Evolutionary conservation across 441 rosid species (phyloP).

Genomic region (Bruguiera hainesii): DNA sequence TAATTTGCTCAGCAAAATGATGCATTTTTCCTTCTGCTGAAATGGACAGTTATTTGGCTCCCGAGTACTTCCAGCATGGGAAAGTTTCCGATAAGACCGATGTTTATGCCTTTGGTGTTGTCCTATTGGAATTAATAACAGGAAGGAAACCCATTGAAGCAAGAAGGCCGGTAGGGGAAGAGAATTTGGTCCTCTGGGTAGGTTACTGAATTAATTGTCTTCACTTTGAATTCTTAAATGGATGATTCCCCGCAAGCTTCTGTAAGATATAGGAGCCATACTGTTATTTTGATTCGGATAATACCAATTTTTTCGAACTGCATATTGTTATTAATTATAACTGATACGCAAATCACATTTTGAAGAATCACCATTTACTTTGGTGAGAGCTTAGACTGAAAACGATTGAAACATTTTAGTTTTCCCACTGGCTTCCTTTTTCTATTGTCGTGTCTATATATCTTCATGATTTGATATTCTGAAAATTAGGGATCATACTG

Average conservation of each 20-base stretch:
- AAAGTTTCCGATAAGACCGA: slow-evolving; percentile 93
- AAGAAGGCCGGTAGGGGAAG: slow-evolving; percentile 71
- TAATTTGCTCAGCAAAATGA: slow-evolving; percentile 4
- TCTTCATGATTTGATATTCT: no score
- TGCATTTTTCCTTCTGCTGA: slow-evolving; percentile 9
- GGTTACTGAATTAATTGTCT: slow-evolving; percentile 29
- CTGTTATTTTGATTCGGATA: slow-evolving; percentile 6
- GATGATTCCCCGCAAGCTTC: slow-evolving; percentile 9
- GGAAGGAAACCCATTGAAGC: slow-evolving; percentile 93
- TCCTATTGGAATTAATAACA: slow-evolving; percentile 78
- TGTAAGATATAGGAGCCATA: not conserved
- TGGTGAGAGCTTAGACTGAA: slow-evolving; percentile 6
- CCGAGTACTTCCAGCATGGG: slow-evolving; percentile 97
- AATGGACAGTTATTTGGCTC: slow-evolving; percentile 77
- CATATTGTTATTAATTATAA: slow-evolving; percentile 5
- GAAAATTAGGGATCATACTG: no score
- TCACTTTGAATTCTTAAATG: slow-evolving; percentile 27
- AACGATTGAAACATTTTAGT: no score
- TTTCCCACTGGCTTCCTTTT: no score
- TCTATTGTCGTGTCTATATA: no score
- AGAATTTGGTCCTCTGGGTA: slow-evolving; percentile 94
- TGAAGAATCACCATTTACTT: slow-evolving; percentile 13
- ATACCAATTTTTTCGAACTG: not conserved
- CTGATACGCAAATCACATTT: slow-evolving; percentile 1
- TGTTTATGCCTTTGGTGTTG: slow-evolving; percentile 97